Evolutionary conservation across 2,329 filamentous ascomycete genomes (phyloP).

Genomic region (Ramularia endophylla): DNA sequence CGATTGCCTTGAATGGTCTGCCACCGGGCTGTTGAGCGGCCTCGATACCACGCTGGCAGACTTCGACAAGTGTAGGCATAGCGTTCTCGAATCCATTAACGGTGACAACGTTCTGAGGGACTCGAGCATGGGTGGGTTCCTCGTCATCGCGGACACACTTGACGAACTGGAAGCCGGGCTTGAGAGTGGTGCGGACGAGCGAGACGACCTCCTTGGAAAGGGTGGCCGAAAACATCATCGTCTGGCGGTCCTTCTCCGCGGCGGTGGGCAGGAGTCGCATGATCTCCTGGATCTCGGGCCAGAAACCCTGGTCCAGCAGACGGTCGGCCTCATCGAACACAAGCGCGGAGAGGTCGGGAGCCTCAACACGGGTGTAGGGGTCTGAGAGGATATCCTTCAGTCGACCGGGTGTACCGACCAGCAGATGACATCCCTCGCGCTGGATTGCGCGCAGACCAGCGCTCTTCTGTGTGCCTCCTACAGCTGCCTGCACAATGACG

Average conservation of each 20-base stretch:
- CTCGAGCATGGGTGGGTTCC: constrained; percentile 72
- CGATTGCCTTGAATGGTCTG: constrained; percentile 85
- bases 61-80: constrained; percentile 70
- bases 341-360: constrained; percentile 53
- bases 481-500: constrained; percentile 68
- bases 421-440: constrained; percentile 72
- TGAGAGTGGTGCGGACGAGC: constrained; percentile 72
- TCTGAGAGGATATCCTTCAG: constrained; percentile 76
- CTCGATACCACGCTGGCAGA: constrained; percentile 47
- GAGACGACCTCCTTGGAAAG: constrained; percentile 76
- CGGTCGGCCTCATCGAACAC: constrained; percentile 64
- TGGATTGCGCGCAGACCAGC: constrained; percentile 63
- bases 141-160: constrained; percentile 83
- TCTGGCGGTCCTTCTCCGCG: constrained; percentile 66
- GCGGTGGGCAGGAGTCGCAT: constrained; percentile 55
- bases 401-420: constrained; percentile 87
- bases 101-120: constrained; percentile 72
- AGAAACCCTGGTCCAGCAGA: constrained; percentile 55
- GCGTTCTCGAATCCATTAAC: constrained; percentile 67
- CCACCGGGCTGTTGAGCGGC: constrained; percentile 34
- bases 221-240: constrained; percentile 91
- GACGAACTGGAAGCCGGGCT: constrained; percentile 78
- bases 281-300: constrained; percentile 44
- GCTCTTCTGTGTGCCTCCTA: constrained; percentile 80
- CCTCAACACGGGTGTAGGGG: constrained; percentile 54